phyloP scores from a whole-genome alignment of 352 stramenopile species.

The Phytopythium oedochilum region DNA sequence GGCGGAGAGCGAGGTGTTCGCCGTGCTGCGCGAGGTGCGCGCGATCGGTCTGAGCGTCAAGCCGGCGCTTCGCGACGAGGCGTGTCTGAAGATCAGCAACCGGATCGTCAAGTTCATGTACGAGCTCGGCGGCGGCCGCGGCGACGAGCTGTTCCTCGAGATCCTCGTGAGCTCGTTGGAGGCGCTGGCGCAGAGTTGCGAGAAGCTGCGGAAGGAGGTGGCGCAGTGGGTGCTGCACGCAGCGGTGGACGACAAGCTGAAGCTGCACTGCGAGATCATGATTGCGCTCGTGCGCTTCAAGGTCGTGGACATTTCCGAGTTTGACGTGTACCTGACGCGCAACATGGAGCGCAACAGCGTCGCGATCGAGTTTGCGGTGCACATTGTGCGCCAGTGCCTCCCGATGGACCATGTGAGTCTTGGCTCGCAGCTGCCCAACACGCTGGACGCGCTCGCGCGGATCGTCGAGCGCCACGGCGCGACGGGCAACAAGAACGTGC shows the following conservation, averaged over 20 bases:
- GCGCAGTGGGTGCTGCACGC: constrained; percentile 93
- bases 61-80: constrained; percentile 81
- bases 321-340: constrained; percentile 94
- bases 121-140: constrained; percentile 79
- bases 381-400: constrained; percentile 92
- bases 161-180: constrained; percentile 94
- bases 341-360: constrained; percentile 94
- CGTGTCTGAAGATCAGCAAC: constrained; percentile 94
- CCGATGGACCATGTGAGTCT: constrained; percentile 92
- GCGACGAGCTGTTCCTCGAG: constrained; percentile 94
- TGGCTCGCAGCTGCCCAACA: constrained; percentile 90
- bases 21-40: constrained; percentile 72
- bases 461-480: constrained; percentile 82
- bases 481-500: constrained; percentile 79
- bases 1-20: constrained; percentile 80
- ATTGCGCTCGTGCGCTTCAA: constrained; percentile 94
- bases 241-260: constrained; percentile 92
- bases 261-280: constrained; percentile 95
- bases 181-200: constrained; percentile 88
- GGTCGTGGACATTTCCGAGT: constrained; percentile 89
- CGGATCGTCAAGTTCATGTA: constrained; percentile 98
- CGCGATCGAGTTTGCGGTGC: constrained; percentile 95
- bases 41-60: constrained; percentile 73
- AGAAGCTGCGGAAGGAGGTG: constrained; percentile 93
- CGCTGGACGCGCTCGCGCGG: constrained; percentile 87